Evolutionary conservation across 805 yeast species (phyloP).

Genomic region (Ogataea wickerhamii): DNA sequence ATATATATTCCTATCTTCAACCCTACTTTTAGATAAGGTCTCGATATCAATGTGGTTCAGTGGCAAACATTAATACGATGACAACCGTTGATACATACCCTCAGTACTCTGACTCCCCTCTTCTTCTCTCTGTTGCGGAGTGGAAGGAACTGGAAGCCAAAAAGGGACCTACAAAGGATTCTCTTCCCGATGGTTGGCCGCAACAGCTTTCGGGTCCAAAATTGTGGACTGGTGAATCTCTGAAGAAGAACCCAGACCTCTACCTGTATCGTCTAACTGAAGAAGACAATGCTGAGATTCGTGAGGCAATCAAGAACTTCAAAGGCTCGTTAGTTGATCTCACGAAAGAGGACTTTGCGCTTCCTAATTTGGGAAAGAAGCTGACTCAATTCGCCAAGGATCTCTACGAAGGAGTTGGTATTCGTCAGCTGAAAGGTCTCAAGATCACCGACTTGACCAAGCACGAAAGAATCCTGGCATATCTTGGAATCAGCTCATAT

Average conservation of each 20-base stretch:
- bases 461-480: constrained; percentile 1
- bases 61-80: not conserved
- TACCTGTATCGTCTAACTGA: constrained; percentile 2
- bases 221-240: constrained; percentile 1
- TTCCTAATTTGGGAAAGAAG: constrained; percentile 3
- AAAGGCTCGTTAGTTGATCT: constrained; percentile 2
- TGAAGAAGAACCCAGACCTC: constrained; percentile 3
- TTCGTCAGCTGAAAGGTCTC: constrained; percentile 3
- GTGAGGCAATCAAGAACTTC: constrained; percentile 3
- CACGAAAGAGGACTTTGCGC: constrained; percentile 3
- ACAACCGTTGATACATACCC: constrained; percentile 2
- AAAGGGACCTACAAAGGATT: constrained; percentile 1
- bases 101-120: constrained; percentile 5
- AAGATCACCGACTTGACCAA: constrained; percentile 1
- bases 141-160: constrained; percentile 1
- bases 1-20: constrained; percentile 1
- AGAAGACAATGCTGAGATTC: constrained; percentile 3
- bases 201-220: constrained; percentile 4
- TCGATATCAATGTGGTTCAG: not conserved
- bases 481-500: constrained; percentile 3
- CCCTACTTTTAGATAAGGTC: not conserved
- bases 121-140: constrained; percentile 3
- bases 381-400: constrained; percentile 1
- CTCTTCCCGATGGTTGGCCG: constrained; percentile 4
- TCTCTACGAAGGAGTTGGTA: constrained; percentile 4